Percentiles rank a stretch among this genome's conserved stretches.
Conservation (phyloP, 2,329 filamentous ascomycete genomes). For the Cylindrodendrum hubeiense region DNA sequence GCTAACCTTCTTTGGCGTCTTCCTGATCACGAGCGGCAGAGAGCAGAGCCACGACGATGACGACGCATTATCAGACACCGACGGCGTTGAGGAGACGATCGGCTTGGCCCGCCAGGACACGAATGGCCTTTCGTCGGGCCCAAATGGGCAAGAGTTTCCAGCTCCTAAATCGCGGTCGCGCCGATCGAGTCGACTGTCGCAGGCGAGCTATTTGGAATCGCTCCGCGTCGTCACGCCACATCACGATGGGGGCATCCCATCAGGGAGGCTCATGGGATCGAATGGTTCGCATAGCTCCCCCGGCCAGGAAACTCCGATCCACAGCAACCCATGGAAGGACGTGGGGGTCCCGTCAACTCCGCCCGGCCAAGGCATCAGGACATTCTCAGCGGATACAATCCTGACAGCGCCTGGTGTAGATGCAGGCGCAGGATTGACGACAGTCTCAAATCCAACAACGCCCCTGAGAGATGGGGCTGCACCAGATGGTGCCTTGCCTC, state of each 20-base stretch:
- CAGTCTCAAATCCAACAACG: constrained; percentile 48
- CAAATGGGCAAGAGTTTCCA: constrained; percentile 35
- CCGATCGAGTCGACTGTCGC: constrained; percentile 62
- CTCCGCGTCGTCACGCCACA: constrained; percentile 51
- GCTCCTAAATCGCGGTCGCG: constrained; percentile 53
- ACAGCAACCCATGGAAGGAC: constrained; percentile 60
- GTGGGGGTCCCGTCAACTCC: constrained; percentile 47
- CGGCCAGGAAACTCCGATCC: constrained; percentile 53
- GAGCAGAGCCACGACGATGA: constrained; percentile 68
- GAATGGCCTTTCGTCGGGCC: constrained; percentile 27
- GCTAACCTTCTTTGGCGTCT: constrained; percentile 96
- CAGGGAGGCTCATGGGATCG: constrained; percentile 49
- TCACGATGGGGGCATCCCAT: constrained; percentile 52
- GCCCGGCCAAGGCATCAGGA: constrained; percentile 52
- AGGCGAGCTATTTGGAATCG: constrained; percentile 57
- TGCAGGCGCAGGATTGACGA: constrained; percentile 30
- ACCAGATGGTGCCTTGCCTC: constrained; percentile 45
- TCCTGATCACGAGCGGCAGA: constrained; percentile 91
- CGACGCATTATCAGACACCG: constrained; percentile 65
- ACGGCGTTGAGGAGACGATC: constrained; percentile 74
- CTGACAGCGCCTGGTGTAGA: constrained; percentile 24
- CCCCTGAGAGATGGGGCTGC: constrained; percentile 46
- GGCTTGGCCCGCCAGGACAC: constrained; percentile 66
- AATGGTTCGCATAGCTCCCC: constrained; percentile 49
- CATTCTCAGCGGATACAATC: constrained; percentile 53